Base-by-base conservation (phyloP, 495 filamentous ascomycete species). In the Aspergillus funiculosus region DNA sequence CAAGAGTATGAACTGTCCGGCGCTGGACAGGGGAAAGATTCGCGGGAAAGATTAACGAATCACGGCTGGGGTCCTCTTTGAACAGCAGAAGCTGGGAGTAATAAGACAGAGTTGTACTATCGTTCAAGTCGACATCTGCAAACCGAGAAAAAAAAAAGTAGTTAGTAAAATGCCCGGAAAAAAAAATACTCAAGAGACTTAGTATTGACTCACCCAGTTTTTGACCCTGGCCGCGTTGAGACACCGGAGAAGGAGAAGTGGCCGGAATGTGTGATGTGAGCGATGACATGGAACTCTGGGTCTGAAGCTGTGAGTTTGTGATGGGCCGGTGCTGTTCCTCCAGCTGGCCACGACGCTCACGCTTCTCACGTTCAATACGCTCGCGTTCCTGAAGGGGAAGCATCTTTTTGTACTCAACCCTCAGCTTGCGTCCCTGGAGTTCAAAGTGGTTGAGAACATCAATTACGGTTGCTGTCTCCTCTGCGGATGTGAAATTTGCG, bases 361-460 rank as follows among this genome's bases (percentile, higher is more conserved):
- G 77, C 79, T 98, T 98, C 68, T 97, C 92, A 20, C 92, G 77
- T 61, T 98, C 92, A 50, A 98, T 98, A 15, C 94, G 81, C 61
- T 98, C 92, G 39, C 92, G 81, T 62, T 98, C 92, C 42, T 89
- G 85, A 36, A 89, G 73, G 8, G 92, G 92, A 15, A 98, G 77
- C 92, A 98, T 98, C 73, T 97, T 98, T 75, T 98, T 98, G 67
- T 97, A 98, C 61, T 98, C 92, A 9, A 98, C 92, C 27, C 92
- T 76, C 57, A 98, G 69, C 64, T 96, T 96, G 31, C 92, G 75
- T 14, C 92, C 92, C 61, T 95, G 87, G 11, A 98, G 77, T 58
- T 97, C 92, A 63, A 95, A 86, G 51, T 94, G 89, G 59, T 98
- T 97, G 64, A 98, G 78, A 35, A 82, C 68, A 17, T 92, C 82